Conservation (phyloP, 1,139 yeast species). For the Candida anutae region DNA sequence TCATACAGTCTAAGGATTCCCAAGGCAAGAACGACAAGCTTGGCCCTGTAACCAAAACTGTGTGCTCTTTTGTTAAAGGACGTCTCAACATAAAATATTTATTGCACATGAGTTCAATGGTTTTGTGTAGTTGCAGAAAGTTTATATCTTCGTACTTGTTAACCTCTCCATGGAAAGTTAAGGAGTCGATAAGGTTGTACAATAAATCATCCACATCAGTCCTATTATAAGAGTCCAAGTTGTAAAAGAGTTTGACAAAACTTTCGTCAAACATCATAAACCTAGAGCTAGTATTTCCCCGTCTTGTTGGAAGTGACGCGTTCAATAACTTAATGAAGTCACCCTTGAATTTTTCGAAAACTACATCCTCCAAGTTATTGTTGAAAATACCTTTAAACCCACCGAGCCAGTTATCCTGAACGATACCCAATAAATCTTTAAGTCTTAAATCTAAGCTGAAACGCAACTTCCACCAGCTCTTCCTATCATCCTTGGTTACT, state of each 20-base stretch:
- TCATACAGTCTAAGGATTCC: constrained; percentile 67
- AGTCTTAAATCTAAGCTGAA: constrained; percentile 54
- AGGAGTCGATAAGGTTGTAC: constrained; percentile 51
- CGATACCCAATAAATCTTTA: constrained; percentile 42
- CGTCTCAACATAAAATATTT: constrained; percentile 23
- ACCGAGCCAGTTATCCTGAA: constrained; percentile 74
- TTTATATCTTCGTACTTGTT: constrained; percentile 62
- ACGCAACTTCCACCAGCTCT: constrained; percentile 73
- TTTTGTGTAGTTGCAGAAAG: constrained; percentile 40
- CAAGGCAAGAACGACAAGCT: constrained; percentile 70
- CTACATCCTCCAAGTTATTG: constrained; percentile 14
- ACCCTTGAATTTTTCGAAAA: constrained; percentile 27
- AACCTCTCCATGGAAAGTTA: constrained; percentile 56
- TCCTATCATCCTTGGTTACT: constrained; percentile 54
- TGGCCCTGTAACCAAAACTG: constrained; percentile 52
- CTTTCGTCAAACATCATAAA: constrained; percentile 40
- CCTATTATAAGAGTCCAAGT: constrained; percentile 28
- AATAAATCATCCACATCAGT: constrained; percentile 54
- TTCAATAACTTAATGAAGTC: constrained; percentile 26
- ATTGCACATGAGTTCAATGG: constrained; percentile 23
- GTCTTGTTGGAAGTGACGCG: constrained; percentile 31
- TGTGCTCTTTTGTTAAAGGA: constrained; percentile 30
- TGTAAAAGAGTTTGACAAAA: constrained; percentile 45
- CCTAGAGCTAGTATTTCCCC: constrained; percentile 2
- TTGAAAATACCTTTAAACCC: constrained; percentile 64